Percentiles rank a stretch among this genome's conserved stretches.
These are phyloP conservation scores for Acanthamoeba culbertsoni DNA, from an alignment of 208 protist species.

Conservation along the genomic window DNA sequence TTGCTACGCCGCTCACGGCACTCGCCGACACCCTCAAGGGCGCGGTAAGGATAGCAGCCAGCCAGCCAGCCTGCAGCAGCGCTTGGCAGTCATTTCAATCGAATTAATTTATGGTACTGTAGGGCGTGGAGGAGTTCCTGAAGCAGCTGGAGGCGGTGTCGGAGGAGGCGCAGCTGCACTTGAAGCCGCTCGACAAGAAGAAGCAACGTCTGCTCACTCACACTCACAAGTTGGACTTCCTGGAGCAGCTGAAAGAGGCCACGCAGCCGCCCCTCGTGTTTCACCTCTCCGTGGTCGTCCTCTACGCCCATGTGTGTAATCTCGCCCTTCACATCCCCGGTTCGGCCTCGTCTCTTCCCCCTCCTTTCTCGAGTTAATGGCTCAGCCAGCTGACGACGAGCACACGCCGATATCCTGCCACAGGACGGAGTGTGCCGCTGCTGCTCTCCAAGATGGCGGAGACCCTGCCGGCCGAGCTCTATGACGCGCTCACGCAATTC, in stretches of 20 bases:
- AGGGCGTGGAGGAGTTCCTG: slow-evolving; percentile 42
- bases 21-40: neutral
- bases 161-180: neutral
- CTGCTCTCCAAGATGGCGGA: neutral
- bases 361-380: too few relatives aligned
- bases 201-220: slow-evolving; percentile 35
- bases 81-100: neutral
- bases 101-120: neutral
- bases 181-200: slow-evolving; percentile 58
- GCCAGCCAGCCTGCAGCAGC: too few relatives aligned
- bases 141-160: neutral
- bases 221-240: slow-evolving; percentile 53
- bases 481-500: neutral
- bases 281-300: slow-evolving; percentile 22
- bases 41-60: too few relatives aligned
- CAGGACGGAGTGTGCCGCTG: neutral
- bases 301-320: slow-evolving; percentile 33
- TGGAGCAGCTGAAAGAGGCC: slow-evolving; percentile 44
- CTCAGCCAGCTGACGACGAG: too few relatives aligned
- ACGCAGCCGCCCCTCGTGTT: neutral
- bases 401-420: too few relatives aligned
- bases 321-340: slow-evolving; percentile 37
- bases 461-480: neutral
- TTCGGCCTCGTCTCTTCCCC: neutral
- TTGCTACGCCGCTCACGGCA: neutral